Conservation (phyloP, 441 rosid genomes). For the Flueggea neowawraea region DNA sequence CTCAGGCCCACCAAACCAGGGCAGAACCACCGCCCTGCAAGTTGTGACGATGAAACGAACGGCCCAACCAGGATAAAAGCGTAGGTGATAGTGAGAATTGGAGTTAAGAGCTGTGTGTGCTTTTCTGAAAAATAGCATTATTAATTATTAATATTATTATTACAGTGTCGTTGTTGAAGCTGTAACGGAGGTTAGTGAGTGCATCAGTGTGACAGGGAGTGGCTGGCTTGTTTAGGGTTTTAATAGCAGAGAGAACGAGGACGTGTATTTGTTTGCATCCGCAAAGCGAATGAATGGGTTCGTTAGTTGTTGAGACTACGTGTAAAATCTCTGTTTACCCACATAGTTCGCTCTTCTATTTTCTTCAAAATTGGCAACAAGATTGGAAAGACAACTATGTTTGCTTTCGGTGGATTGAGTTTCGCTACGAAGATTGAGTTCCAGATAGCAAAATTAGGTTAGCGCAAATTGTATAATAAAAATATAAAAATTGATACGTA, state of each 20-base stretch:
- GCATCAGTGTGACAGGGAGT: neutral
- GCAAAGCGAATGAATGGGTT: neutral
- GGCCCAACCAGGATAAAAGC: constrained; percentile 10
- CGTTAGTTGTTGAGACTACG: too few relatives aligned
- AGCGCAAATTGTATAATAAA: too few relatives aligned
- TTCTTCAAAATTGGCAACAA: too few relatives aligned
- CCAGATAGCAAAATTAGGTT: too few relatives aligned
- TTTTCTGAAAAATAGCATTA: constrained; percentile 12
- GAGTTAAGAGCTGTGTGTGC: neutral
- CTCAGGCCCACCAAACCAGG: constrained; percentile 93
- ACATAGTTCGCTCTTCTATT: too few relatives aligned
- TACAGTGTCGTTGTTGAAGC: neutral
- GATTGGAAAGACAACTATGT: too few relatives aligned
- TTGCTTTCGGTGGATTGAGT: too few relatives aligned
- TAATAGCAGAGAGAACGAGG: neutral
- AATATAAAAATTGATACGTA: too few relatives aligned
- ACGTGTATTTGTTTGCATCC: constrained; percentile 21
- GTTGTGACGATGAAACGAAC: constrained; percentile 45
- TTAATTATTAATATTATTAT: neutral
- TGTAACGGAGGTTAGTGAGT: neutral
- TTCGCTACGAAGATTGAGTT: too few relatives aligned
- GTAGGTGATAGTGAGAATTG: neutral
- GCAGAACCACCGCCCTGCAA: constrained; percentile 84
- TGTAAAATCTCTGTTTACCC: too few relatives aligned
- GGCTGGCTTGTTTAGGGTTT: neutral